phyloP scores from a whole-genome alignment of 768 basidiomycete species.

The Boletus sp. region DNA sequence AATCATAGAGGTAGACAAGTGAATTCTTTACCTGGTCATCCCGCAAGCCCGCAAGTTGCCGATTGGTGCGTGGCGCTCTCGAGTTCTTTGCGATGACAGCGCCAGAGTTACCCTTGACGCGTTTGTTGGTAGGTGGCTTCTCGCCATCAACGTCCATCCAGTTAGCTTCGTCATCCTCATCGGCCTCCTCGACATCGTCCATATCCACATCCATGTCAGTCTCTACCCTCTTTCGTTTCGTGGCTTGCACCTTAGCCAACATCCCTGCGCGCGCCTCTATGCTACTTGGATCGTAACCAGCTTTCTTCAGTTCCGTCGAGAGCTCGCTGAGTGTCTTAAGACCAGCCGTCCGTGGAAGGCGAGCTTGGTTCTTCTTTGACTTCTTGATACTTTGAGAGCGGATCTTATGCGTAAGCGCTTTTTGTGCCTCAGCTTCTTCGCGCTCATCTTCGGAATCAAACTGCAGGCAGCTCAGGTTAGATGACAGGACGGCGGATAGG shows the following conservation, averaged over 20 bases:
- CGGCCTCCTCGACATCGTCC: constrained; percentile 40
- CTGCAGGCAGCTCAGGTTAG: constrained; percentile 19
- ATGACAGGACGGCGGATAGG: background rate
- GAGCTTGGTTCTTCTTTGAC: constrained; percentile 80
- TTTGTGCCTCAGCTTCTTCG: constrained; percentile 62
- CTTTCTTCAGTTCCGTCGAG: constrained; percentile 76
- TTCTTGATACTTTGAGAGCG: constrained; percentile 79
- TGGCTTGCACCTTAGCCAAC: constrained; percentile 70
- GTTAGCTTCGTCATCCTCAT: constrained; percentile 43
- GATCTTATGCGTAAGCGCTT: constrained; percentile 64
- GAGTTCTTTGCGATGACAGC: constrained; percentile 47
- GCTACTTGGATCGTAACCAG: constrained; percentile 84
- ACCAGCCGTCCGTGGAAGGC: constrained; percentile 72
- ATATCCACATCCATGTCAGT: constrained; percentile 58
- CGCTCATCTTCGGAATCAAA: constrained; percentile 75
- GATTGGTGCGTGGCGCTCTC: constrained; percentile 65
- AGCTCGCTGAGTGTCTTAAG: constrained; percentile 70
- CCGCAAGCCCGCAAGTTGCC: constrained; percentile 77
- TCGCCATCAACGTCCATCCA: constrained; percentile 58
- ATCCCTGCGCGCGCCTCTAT: constrained; percentile 87
- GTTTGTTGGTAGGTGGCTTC: constrained; percentile 53
- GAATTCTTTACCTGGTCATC: constrained; percentile 53
- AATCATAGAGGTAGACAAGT: background rate
- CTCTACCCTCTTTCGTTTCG: constrained; percentile 60
- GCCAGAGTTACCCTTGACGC: constrained; percentile 61